Percentiles rank a stretch among this genome's conserved stretches.
phyloP scores from a whole-genome alignment of 352 stramenopile species.

The Globisporangium rhizosaccharum region DNA sequence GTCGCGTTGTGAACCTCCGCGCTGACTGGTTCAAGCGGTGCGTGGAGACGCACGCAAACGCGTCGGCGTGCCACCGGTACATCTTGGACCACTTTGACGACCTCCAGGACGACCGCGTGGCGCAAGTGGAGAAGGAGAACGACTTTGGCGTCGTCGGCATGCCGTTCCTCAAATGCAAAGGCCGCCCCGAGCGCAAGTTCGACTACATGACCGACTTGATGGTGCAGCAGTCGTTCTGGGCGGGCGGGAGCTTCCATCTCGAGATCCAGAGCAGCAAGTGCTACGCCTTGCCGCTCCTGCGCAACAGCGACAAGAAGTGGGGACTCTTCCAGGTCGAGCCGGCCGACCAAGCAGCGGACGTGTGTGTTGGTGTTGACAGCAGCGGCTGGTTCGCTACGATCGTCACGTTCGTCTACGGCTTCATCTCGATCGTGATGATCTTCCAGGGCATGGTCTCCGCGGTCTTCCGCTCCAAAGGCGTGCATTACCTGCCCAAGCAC shows the following conservation, averaged over 20 bases:
- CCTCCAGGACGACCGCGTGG: conserved; percentile 22
- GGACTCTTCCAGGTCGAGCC: conserved; percentile 42
- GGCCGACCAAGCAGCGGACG: conserved; percentile 31
- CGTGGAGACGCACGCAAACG: conserved; percentile 20
- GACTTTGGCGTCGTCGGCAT: conserved; percentile 40
- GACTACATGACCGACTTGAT: conserved; percentile 56
- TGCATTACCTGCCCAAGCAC: conserved; percentile 37
- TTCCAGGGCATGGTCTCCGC: conserved; percentile 36
- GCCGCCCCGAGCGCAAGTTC: conserved; percentile 30
- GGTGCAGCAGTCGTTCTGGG: conserved; percentile 50
- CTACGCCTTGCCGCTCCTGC: conserved; percentile 28
- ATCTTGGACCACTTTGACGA: conserved; percentile 51
- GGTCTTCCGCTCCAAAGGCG: conserved; percentile 26
- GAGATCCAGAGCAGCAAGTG: conserved; percentile 54
- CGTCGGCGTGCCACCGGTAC: conserved; percentile 30
- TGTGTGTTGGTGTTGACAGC: conserved; percentile 36
- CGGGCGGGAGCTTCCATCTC: conserved; percentile 37
- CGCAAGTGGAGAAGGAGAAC: conserved; percentile 27
- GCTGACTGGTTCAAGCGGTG: conserved; percentile 31
- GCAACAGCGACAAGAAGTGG: conserved; percentile 36
- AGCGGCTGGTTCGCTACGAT: conserved; percentile 32
- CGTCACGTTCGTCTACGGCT: conserved; percentile 33
- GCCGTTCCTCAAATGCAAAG: conserved; percentile 45
- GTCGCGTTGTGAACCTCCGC: too few relatives aligned
- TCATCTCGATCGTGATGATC: conserved; percentile 48